These are phyloP conservation scores for Septoria petroselini DNA, from an alignment of 2,329 filamentous ascomycete genomes.

Conservation along the genomic window DNA sequence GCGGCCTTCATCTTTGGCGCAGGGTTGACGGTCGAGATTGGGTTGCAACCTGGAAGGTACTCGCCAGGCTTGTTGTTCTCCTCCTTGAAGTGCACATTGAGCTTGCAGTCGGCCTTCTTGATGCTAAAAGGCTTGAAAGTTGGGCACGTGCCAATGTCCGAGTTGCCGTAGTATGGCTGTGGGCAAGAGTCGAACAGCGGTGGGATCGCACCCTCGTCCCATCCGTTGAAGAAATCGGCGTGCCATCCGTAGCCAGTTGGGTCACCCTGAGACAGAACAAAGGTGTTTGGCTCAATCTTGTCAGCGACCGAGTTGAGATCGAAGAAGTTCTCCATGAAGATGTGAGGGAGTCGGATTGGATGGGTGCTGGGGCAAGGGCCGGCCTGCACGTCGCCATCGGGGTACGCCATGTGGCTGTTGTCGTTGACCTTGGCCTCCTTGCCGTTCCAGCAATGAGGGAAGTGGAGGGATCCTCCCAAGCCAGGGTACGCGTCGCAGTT, in stretches of 20 bases:
- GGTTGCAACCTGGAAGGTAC: conserved; percentile 56
- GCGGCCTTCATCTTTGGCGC: conserved; percentile 25
- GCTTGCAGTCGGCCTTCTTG: conserved; percentile 45
- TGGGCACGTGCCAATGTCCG: conserved; percentile 58
- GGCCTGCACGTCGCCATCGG: conserved; percentile 46
- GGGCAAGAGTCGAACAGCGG: conserved; percentile 66
- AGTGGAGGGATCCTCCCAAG: conserved; percentile 64
- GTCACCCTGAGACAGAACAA: conserved; percentile 49
- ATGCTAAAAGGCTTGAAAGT: conserved; percentile 37
- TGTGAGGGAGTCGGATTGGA: conserved; percentile 55
- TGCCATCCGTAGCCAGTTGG: conserved; percentile 53
- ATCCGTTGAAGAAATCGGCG: conserved; percentile 53
- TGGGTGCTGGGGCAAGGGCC: conserved; percentile 54
- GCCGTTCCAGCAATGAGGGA: conserved; percentile 72
- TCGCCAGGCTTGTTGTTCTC: conserved; percentile 44
- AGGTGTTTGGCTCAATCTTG: conserved; percentile 40
- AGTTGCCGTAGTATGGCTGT: conserved; percentile 58
- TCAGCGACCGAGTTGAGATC: conserved; percentile 37
- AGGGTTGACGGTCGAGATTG: conserved; percentile 48
- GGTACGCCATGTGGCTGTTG: conserved; percentile 60
- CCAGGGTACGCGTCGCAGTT: conserved; percentile 59
- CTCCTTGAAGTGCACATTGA: conserved; percentile 47
- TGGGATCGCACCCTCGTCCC: conserved; percentile 57
- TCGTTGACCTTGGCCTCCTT: conserved; percentile 38
- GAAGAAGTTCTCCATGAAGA: conserved; percentile 51